Conservation (phyloP, 2,329 filamentous ascomycete genomes). For the Colletotrichum lupini region DNA sequence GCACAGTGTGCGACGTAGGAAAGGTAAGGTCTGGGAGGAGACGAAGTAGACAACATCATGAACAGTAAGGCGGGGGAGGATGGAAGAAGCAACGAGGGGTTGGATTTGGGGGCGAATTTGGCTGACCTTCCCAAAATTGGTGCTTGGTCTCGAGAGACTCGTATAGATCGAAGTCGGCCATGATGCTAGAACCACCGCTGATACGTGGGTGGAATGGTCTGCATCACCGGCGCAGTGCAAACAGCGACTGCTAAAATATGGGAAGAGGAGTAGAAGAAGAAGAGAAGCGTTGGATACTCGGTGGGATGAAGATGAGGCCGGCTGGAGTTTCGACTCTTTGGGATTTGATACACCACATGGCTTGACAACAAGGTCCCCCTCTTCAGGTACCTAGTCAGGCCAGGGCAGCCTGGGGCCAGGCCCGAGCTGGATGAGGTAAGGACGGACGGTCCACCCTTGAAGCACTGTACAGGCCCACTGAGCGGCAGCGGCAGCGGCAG, state of each 20-base stretch:
- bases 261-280: background rate
- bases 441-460: background rate
- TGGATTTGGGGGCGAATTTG: constrained; percentile 9
- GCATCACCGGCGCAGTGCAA: constrained; percentile 26
- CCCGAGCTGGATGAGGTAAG: background rate
- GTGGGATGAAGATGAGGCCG: constrained; percentile 23
- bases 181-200: constrained; percentile 45
- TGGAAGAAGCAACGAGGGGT: background rate
- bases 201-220: background rate
- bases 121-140: constrained; percentile 87
- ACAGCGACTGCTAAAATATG: background rate
- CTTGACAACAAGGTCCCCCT: constrained; percentile 24
- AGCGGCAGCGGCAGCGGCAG: background rate
- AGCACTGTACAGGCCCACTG: background rate
- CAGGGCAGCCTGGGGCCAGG: background rate
- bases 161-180: constrained; percentile 74
- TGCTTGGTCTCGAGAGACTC: constrained; percentile 81
- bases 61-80: constrained; percentile 24
- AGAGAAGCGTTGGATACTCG: background rate
- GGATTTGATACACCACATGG: constrained; percentile 28
- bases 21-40: background rate
- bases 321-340: constrained; percentile 26
- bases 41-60: background rate
- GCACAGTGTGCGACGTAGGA: background rate
- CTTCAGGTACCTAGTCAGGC: background rate